A percentile compares a stretch with the other conserved stretches of the same genome.
phyloP scores from a whole-genome alignment of 352 stramenopile species.

The Pythium myriotylum region DNA sequence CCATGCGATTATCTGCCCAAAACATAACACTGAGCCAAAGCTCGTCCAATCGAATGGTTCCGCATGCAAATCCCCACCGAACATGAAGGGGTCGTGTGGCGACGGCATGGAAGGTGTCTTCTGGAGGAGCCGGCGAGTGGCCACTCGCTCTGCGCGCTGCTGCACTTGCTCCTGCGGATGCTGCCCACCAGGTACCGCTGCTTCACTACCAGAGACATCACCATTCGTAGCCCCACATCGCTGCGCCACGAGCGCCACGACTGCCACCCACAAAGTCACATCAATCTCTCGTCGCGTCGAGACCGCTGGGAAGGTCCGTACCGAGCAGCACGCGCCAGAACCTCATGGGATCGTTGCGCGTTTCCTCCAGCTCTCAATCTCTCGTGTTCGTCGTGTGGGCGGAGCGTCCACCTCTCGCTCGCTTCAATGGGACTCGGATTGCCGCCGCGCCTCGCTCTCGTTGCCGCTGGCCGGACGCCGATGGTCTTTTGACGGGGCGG shows the following conservation, averaged over 20 bases:
- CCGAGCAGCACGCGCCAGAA: conserved; percentile 23
- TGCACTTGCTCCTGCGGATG: conserved; percentile 18
- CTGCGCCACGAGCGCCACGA: conserved; percentile 10
- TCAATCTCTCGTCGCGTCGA: conserved; percentile 4
- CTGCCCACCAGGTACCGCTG: conserved; percentile 2
- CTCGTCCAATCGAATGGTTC: too few species aligned
- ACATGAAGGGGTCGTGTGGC: conserved; percentile 54
- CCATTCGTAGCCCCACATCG: not conserved
- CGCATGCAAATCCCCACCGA: too few species aligned
- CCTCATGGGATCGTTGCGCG: conserved; percentile 3
- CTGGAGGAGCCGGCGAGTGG: conserved; percentile 34
- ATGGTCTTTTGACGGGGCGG: conserved; percentile 12
- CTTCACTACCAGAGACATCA: not conserved
- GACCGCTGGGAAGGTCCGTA: not conserved
- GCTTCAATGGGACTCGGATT: too few species aligned
- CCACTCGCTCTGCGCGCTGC: conserved; percentile 13
- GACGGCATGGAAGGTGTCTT: conserved; percentile 36
- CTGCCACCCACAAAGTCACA: not conserved
- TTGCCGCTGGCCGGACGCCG: not conserved
- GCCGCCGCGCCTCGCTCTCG: too few species aligned
- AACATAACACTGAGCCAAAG: not conserved
- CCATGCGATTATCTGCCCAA: conserved; percentile 58
- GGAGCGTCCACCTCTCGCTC: too few species aligned
- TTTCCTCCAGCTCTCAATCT: not conserved
- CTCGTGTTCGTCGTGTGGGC: not conserved